Evolutionary conservation across 768 basidiomycete genomes (phyloP), one percentile per base, ranked within the genome.

Genomic region (Panaeolus cyanescens): DNA sequence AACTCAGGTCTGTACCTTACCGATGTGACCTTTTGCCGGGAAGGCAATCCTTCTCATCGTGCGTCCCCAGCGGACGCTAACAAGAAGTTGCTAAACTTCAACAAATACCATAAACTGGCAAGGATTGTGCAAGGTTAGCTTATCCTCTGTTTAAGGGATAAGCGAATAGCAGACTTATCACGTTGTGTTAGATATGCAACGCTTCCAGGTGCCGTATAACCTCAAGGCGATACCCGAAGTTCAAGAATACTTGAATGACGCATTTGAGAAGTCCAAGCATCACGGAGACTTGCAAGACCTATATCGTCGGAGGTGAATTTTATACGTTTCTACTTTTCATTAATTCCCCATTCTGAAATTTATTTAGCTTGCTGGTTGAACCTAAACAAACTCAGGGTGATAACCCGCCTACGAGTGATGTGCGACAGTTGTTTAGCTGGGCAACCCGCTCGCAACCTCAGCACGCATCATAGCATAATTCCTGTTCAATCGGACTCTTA

Each of bases 1-100:
- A 67, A 34, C 58, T 7, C 61, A 92, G 92, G 91, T 54, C 79
- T 94, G 33, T 95, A 95, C 73, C 78, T 96, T 63, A 95, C 95
- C 9, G 95, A 96, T 73, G 83, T 97, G 61, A 98, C 95, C 5
- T 99, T 99, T 75, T 96, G 94, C 71, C 87, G 92, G 37, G 96
- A 98, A 69, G 96, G 96, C 19, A 98, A 98, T 72, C 90, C 93
- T 15, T 90, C 92, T 13, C 81, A 90, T 67, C 85, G 96, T 65
- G 84, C 87, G 15, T 92, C 95, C 5, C 92, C 95, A 0, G 73
- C 85, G 59, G 87, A 87, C 58, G 80, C 90, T 1, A 83, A 83
- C 61, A 89, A 92, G 75, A 91, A 88, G 67, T 77, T 99, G 36
- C 82, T 99, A 71, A 99, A 99, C 75, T 95, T 97, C 70, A 96